Evolutionary conservation across 2,329 filamentous ascomycete species (phyloP).

Genomic region (Cladophialophora yegresii): DNA sequence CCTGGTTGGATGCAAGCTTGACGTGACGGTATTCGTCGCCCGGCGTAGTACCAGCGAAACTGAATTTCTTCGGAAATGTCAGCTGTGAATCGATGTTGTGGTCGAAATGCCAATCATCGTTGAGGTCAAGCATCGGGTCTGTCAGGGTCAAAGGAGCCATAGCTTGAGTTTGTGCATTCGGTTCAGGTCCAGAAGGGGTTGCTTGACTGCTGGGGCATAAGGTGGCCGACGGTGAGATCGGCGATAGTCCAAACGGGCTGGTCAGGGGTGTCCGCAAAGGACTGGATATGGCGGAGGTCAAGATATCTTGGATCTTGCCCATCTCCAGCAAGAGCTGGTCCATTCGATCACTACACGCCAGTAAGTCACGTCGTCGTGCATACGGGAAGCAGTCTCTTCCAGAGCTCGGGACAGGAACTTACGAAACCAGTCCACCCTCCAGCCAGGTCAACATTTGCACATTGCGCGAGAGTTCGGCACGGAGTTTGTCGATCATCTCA

Average conservation of each 20-base stretch:
- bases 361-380: background rate
- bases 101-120: slow-evolving; percentile 6
- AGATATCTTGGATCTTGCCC: slow-evolving; percentile 11
- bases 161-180: slow-evolving; percentile 4
- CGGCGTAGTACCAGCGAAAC: slow-evolving; percentile 11
- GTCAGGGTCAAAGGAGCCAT: slow-evolving; percentile 6
- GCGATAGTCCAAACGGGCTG: slow-evolving; percentile 10
- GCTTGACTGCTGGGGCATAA: background rate
- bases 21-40: slow-evolving; percentile 22
- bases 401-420: background rate
- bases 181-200: slow-evolving; percentile 1
- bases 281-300: slow-evolving; percentile 14
- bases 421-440: slow-evolving; percentile 12
- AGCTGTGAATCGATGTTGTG: slow-evolving; percentile 9
- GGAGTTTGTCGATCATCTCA: slow-evolving; percentile 13
- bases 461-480: slow-evolving; percentile 12
- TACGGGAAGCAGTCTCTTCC: background rate
- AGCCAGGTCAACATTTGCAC: slow-evolving; percentile 17
- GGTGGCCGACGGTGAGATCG: slow-evolving; percentile 4
- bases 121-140: slow-evolving; percentile 10
- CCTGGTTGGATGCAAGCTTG: slow-evolving; percentile 13
- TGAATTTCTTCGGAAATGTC: slow-evolving; percentile 11
- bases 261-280: slow-evolving; percentile 8
- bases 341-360: slow-evolving; percentile 8
- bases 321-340: slow-evolving; percentile 9